phyloP scores from a whole-genome alignment of 176 grass and related monocot genomes.

The Cenchrus americanus region DNA sequence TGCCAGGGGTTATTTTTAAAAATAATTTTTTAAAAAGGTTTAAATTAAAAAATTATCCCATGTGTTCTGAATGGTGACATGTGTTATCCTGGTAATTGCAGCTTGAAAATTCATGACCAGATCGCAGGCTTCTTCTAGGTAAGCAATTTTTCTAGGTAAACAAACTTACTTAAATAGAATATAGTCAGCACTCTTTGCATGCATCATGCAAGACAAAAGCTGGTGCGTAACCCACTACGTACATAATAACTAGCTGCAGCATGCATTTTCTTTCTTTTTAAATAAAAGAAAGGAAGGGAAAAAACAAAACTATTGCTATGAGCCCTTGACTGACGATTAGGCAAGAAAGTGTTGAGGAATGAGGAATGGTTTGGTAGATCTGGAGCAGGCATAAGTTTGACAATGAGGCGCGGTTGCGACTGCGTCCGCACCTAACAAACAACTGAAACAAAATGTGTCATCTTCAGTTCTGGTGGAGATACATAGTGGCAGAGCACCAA shows the following conservation, averaged over 20 bases:
- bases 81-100: too few species aligned
- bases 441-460: constrained; percentile 1
- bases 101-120: not conserved
- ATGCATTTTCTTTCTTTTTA: not conserved
- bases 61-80: not conserved
- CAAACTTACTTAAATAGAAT: not conserved
- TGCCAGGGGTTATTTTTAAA: too few species aligned
- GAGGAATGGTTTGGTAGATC: constrained; percentile 14
- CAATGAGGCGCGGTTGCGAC: not conserved
- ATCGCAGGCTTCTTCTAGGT: not conserved
- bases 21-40: too few species aligned
- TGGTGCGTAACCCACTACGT: not conserved
- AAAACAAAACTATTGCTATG: not conserved
- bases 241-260: not conserved
- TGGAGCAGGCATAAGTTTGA: not conserved
- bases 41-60: too few species aligned
- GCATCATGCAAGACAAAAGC: not conserved
- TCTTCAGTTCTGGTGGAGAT: constrained; percentile 27
- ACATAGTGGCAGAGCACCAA: constrained; percentile 15
- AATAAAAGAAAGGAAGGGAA: not conserved
- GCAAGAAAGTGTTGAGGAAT: constrained; percentile 11
- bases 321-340: not conserved
- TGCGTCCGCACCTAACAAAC: constrained; percentile 9
- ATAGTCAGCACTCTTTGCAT: not conserved
- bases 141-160: not conserved